A percentile compares a stretch with the other conserved stretches of the same genome.
Conservation (phyloP, 2,329 filamentous ascomycete species). For the Penicillium sp. region DNA sequence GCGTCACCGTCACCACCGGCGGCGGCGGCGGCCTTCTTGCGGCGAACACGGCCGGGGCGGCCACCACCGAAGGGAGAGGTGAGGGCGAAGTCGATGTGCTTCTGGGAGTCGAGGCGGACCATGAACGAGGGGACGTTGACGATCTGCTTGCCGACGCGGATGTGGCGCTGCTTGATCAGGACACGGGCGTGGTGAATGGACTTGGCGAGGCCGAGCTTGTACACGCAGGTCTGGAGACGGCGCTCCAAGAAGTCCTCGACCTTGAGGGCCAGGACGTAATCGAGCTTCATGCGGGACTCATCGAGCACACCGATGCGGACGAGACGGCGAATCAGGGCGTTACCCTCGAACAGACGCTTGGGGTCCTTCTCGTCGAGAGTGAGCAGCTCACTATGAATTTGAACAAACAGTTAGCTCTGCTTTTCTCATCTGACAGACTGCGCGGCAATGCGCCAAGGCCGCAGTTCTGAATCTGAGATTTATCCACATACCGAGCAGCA, state of each 20-base stretch:
- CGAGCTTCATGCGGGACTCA: slow-evolving; percentile 99
- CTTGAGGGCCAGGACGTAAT: slow-evolving; percentile 99
- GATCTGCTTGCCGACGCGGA: slow-evolving; percentile 99
- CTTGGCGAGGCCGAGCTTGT: slow-evolving; percentile 99
- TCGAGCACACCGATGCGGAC: slow-evolving; percentile 99
- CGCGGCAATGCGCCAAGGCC: not conserved
- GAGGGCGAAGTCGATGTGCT: slow-evolving; percentile 99
- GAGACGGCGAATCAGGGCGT: slow-evolving; percentile 99
- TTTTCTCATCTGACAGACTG: not conserved
- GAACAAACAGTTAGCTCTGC: not conserved
- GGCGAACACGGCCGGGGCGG: slow-evolving; percentile 93
- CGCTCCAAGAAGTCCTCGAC: slow-evolving; percentile 99
- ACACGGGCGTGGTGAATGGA: slow-evolving; percentile 99
- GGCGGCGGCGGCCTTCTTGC: slow-evolving; percentile 99
- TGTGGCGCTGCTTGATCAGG: slow-evolving; percentile 98
- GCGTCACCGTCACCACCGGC: slow-evolving; percentile 66
- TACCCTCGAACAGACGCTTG: slow-evolving; percentile 99
- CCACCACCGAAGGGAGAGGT: slow-evolving; percentile 97
- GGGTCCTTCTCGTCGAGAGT: slow-evolving; percentile 99
- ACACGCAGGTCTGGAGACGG: slow-evolving; percentile 98
- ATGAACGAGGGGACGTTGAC: slow-evolving; percentile 99
- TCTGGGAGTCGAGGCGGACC: slow-evolving; percentile 99
- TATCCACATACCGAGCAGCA: slow-evolving; percentile 85
- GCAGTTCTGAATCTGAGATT: not conserved
- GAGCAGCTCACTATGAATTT: slow-evolving; percentile 85